Evolutionary conservation across 139 green algal species (phyloP).

Genomic region (Trebouxia sp.): DNA sequence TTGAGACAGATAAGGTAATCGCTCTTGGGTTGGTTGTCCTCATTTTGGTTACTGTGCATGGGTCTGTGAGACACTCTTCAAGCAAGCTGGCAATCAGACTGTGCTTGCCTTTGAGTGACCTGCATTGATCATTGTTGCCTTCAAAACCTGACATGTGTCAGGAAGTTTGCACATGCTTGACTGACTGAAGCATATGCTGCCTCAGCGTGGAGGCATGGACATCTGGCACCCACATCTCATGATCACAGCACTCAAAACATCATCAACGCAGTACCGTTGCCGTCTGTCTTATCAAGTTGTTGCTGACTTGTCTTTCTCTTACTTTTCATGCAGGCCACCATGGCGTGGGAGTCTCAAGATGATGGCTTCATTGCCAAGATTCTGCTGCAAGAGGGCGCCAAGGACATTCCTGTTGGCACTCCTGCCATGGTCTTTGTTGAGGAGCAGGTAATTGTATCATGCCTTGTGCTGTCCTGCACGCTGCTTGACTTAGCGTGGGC

Average conservation of each 20-base stretch:
- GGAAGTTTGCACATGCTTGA: too few species aligned
- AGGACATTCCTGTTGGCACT: slow-evolving; percentile 70
- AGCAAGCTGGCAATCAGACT: too few species aligned
- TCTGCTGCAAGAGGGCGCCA: slow-evolving; percentile 54
- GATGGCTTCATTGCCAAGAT: slow-evolving; percentile 74
- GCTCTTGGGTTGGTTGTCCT: not conserved
- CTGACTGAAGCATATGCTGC: too few species aligned
- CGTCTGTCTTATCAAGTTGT: not conserved
- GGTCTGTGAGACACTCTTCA: not conserved
- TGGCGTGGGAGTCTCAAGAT: slow-evolving; percentile 87
- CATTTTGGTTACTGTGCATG: not conserved
- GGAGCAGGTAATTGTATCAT: slow-evolving; percentile 67
- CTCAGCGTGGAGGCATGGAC: too few species aligned
- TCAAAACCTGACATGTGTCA: too few species aligned
- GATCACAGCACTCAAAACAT: not conserved
- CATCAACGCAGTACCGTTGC: not conserved
- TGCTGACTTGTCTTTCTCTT: not conserved
- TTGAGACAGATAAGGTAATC: slow-evolving; percentile 95
- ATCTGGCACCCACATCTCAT: not conserved
- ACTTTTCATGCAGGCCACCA: slow-evolving; percentile 74
- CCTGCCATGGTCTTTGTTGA: slow-evolving; percentile 76
- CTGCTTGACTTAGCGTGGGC: too few species aligned
- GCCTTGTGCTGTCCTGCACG: too few species aligned
- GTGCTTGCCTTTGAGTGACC: too few species aligned
- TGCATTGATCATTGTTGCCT: too few species aligned